phyloP scores from a whole-genome alignment of 2,329 filamentous ascomycete species.

The Pyrenophora seminiperda region DNA sequence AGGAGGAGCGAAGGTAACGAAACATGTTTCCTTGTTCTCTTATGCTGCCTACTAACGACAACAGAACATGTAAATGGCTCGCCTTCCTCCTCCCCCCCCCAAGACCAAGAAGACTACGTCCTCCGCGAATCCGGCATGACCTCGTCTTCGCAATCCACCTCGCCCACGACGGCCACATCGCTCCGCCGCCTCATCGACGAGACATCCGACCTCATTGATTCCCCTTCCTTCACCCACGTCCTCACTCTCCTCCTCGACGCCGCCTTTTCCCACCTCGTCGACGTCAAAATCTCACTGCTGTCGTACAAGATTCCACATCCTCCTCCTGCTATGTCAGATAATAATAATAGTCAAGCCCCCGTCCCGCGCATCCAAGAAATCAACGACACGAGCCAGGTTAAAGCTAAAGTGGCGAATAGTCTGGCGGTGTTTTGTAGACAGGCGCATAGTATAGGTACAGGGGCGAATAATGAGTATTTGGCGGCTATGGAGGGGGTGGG shows the following conservation, averaged over 20 bases:
- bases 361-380: constrained; percentile 59
- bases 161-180: constrained; percentile 55
- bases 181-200: constrained; percentile 90
- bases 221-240: constrained; percentile 86
- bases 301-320: constrained; percentile 74
- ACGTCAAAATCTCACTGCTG: constrained; percentile 77
- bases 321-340: constrained; percentile 50
- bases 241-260: constrained; percentile 85
- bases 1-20: constrained; percentile 63
- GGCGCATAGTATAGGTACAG: constrained; percentile 83
- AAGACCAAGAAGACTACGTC: constrained; percentile 78
- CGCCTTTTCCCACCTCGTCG: constrained; percentile 81
- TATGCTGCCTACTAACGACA: constrained; percentile 17
- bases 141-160: constrained; percentile 44
- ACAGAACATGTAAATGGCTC: constrained; percentile 72
- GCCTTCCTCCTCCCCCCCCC: constrained; percentile 78
- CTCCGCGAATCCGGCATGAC: constrained; percentile 83
- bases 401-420: constrained; percentile 82
- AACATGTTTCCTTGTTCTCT: not conserved
- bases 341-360: constrained; percentile 47
- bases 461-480: constrained; percentile 56
- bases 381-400: constrained; percentile 56
- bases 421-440: constrained; percentile 89
- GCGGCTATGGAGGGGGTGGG: constrained; percentile 74
- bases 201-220: constrained; percentile 93